Percentiles rank a stretch among this genome's conserved stretches.
phyloP scores from a whole-genome alignment of 805 yeast genomes.

The Peterozyma toletana region DNA sequence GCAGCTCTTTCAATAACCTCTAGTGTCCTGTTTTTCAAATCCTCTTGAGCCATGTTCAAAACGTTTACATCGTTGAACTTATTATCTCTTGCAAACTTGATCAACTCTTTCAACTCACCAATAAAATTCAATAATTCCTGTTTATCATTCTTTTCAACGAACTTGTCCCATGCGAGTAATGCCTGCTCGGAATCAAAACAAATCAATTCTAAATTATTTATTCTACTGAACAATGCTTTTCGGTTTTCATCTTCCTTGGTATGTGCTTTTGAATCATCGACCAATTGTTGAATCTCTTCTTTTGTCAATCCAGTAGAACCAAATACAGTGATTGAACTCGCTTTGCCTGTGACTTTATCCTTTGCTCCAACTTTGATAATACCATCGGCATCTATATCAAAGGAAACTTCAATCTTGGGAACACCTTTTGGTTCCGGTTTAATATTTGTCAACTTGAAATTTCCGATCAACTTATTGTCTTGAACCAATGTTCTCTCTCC shows the following conservation, averaged over 20 bases:
- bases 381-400: slow-evolving; percentile 96
- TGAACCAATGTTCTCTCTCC: slow-evolving; percentile 95
- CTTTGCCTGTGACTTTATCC: slow-evolving; percentile 91
- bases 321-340: slow-evolving; percentile 91
- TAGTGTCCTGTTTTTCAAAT: slow-evolving; percentile 21
- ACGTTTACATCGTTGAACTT: slow-evolving; percentile 18
- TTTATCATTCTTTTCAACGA: slow-evolving; percentile 11
- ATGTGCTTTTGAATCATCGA: slow-evolving; percentile 82
- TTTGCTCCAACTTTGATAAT: slow-evolving; percentile 92
- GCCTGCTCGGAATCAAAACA: slow-evolving; percentile 28
- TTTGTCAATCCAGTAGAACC: slow-evolving; percentile 93
- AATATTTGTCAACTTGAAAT: slow-evolving; percentile 85
- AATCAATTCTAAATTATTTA: slow-evolving; percentile 47
- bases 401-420: slow-evolving; percentile 86
- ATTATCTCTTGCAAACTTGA: slow-evolving; percentile 22
- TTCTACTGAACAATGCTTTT: slow-evolving; percentile 76
- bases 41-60: slow-evolving; percentile 27
- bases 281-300: slow-evolving; percentile 85
- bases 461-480: slow-evolving; percentile 93
- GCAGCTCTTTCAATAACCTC: slow-evolving; percentile 21
- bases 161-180: slow-evolving; percentile 15
- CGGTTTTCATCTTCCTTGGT: slow-evolving; percentile 84
- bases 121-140: slow-evolving; percentile 13
- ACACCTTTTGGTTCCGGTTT: slow-evolving; percentile 88
- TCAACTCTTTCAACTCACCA: slow-evolving; percentile 18